phyloP scores from a whole-genome alignment of 2,329 filamentous ascomycete genomes.

The Fusarium sp. region DNA sequence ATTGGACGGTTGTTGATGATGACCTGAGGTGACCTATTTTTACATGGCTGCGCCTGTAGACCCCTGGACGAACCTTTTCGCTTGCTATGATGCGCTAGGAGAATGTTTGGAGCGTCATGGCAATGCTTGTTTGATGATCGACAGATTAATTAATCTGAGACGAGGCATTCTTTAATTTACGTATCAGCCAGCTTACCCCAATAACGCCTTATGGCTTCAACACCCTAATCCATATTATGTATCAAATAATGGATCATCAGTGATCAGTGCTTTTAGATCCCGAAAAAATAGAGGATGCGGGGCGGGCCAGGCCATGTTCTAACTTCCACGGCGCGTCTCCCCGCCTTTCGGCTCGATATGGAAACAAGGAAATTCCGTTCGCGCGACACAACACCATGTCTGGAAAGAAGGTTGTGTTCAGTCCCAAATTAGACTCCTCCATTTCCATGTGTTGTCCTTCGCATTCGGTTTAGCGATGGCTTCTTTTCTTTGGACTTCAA shows the following conservation, averaged over 20 bases:
- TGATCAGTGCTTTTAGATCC: slow-evolving; percentile 7
- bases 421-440: slow-evolving; percentile 26
- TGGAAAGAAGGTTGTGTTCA: slow-evolving; percentile 5
- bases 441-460: background rate
- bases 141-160: slow-evolving; percentile 25
- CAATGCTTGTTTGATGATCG: slow-evolving; percentile 26
- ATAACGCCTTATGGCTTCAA: slow-evolving; percentile 23
- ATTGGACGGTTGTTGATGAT: slow-evolving; percentile 37
- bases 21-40: slow-evolving; percentile 39
- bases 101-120: slow-evolving; percentile 15
- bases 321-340: slow-evolving; percentile 20
- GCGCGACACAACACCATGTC: slow-evolving; percentile 2
- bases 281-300: slow-evolving; percentile 18
- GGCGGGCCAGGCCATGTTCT: slow-evolving; percentile 23
- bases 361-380: slow-evolving; percentile 21
- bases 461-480: background rate
- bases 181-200: slow-evolving; percentile 1
- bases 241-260: background rate
- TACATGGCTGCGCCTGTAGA: slow-evolving; percentile 36
- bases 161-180: slow-evolving; percentile 29
- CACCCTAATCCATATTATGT: background rate
- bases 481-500: slow-evolving; percentile 7
- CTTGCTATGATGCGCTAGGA: slow-evolving; percentile 9
- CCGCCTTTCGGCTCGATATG: slow-evolving; percentile 42
- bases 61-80: slow-evolving; percentile 8